Evolutionary conservation across 352 stramenopile genomes (phyloP).

Genomic region (Phytophthora constricta): DNA sequence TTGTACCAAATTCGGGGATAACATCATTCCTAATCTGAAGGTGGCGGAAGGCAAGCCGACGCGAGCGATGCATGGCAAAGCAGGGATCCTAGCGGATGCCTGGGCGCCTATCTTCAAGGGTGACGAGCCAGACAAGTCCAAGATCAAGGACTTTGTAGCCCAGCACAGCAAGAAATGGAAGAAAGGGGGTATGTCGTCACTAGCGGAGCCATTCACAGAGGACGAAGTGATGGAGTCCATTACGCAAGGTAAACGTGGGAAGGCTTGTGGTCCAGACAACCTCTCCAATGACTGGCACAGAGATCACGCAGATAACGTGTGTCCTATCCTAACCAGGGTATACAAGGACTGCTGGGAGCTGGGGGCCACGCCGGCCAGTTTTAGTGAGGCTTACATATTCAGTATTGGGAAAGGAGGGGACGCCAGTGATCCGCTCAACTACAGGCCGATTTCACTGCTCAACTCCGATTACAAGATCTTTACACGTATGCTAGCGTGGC

Average conservation of each 20-base stretch:
- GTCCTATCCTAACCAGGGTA: not conserved
- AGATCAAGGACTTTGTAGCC: too few relatives aligned
- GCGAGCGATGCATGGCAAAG: too few relatives aligned
- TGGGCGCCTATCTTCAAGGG: too few relatives aligned
- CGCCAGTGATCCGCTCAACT: not conserved
- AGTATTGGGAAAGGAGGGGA: not conserved
- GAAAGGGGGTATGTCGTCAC: too few relatives aligned
- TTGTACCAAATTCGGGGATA: too few relatives aligned
- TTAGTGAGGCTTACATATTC: not conserved
- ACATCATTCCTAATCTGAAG: too few relatives aligned
- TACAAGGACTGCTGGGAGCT: not conserved
- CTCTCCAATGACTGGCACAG: not conserved
- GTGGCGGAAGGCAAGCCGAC: too few relatives aligned
- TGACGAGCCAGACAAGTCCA: too few relatives aligned
- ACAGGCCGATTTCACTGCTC: not conserved
- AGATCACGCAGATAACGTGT: not conserved
- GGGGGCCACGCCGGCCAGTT: not conserved
- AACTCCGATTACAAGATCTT: not conserved
- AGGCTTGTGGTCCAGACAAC: not conserved
- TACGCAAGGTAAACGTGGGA: not conserved
- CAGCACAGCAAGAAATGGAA: too few relatives aligned
- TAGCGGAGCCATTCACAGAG: too few relatives aligned
- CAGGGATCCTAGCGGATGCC: too few relatives aligned
- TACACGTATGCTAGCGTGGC: too few relatives aligned
- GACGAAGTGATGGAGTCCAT: not conserved